phyloP scores from a whole-genome alignment of 1,284 basidiomycete species.

The Apiotrichum veenhuisii region DNA sequence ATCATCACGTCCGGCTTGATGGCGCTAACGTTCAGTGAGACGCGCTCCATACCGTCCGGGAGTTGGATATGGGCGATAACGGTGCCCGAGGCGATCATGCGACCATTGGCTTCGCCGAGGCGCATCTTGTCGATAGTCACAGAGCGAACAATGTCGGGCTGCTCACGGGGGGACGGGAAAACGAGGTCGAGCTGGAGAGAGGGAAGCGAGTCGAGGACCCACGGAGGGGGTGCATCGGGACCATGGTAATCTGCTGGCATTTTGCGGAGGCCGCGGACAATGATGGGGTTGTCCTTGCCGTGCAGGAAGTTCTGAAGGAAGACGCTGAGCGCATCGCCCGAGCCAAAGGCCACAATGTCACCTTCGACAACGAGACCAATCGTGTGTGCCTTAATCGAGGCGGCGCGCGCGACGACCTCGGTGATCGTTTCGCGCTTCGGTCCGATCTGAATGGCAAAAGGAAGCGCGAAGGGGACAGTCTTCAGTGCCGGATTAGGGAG shows the following conservation, averaged over 20 bases:
- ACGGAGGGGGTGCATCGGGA: conserved; percentile 27
- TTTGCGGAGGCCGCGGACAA: conserved; percentile 31
- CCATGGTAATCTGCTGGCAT: conserved; percentile 2
- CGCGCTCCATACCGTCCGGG: conserved; percentile 31
- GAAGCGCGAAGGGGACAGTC: conserved; percentile 37
- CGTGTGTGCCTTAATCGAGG: conserved; percentile 12
- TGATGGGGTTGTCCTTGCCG: conserved; percentile 38
- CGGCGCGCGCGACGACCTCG: conserved; percentile 27
- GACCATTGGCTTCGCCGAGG: conserved; percentile 20
- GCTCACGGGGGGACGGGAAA: conserved; percentile 44
- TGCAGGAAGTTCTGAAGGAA: conserved; percentile 44
- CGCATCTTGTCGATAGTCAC: conserved; percentile 49
- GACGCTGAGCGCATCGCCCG: conserved; percentile 20
- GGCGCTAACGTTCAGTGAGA: conserved; percentile 34
- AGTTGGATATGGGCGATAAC: conserved; percentile 44
- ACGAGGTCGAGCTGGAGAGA: conserved; percentile 31
- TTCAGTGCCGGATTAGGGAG: conserved; percentile 32
- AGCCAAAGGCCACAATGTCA: conserved; percentile 24
- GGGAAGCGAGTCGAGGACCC: conserved; percentile 34
- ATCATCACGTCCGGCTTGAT: conserved; percentile 47
- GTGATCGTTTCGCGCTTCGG: conserved; percentile 30
- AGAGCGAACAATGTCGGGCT: conserved; percentile 40
- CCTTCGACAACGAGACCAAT: conserved; percentile 36
- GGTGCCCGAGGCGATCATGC: conserved; percentile 40
- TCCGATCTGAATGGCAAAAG: conserved; percentile 38